Evolutionary conservation across 2,329 filamentous ascomycete genomes (phyloP), one percentile per base, ranked within the genome.

Genomic region (Cercospora sp.): DNA sequence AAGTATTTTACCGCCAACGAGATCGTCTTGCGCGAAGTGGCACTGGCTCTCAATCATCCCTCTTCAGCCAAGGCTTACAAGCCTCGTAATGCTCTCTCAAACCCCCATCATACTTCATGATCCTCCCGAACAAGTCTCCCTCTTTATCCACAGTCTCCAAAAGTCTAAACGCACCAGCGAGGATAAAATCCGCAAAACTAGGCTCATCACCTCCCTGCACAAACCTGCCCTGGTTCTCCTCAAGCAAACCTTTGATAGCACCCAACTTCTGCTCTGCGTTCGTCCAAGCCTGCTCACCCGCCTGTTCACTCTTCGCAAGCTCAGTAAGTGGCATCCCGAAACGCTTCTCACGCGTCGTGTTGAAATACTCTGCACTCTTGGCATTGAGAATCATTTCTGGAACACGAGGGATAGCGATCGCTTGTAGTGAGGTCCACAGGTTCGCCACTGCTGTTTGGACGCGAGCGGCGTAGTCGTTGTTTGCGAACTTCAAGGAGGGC

Each of bases 151-250:
- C 28, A 34, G 66, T 66, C 70, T 76, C 75, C 24, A 77, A 68
- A 69, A 84, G 84, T 5, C 81, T 73, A 69, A 86, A 74, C n/a
- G 79, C 79, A 1, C 80, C 82, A 0, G 81, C 82, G 73, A 86
- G 83, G 0, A 86, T 78, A 66, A 89, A 86, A 74, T 89, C 88
- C 3, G 84, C 84, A 75, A 86, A 90, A 43, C 82, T 82, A 3
- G 83, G 79, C 68, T 82, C 83, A 58, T 84, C 78, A 12, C 61
- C 61, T 0, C 90, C 90, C 69, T 86, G 60, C 65, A 91, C 87
- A 75, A 87, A 91, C 0, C 87, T 86, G 0, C 90, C 90, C 0
- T 84, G 82, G 0, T 79, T 75, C 43, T 85, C 85, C 78, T 88
- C 85, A 72, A 84, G 84, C 70, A 91, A 74, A 8, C 13, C 58